These are phyloP conservation scores for Kwoniella europaea DNA, from an alignment of 768 basidiomycete species.

Conservation along the genomic window DNA sequence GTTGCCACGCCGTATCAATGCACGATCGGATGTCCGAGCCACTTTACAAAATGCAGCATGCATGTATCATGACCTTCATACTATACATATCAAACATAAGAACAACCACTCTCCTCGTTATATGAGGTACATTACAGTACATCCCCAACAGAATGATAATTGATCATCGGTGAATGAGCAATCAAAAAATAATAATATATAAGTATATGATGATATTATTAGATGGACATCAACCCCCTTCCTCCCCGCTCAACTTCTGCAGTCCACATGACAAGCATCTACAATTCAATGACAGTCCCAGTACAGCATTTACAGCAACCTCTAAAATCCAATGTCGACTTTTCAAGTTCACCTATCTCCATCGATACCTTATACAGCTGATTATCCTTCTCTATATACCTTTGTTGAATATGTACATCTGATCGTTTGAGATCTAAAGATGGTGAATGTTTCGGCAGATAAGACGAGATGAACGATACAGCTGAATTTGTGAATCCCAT, in stretches of 20 bases:
- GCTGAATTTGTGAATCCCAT: slow-evolving; percentile 2
- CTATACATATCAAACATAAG: neutral
- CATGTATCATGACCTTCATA: neutral
- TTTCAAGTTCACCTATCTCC: neutral
- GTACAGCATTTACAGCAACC: slow-evolving; percentile 33
- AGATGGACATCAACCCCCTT: neutral
- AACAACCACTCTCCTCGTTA: neutral
- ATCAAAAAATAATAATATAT: neutral
- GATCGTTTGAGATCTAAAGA: neutral
- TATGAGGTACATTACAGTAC: neutral
- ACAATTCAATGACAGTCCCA: slow-evolving; percentile 39
- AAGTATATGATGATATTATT: neutral
- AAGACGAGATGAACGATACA: neutral
- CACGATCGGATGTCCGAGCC: neutral
- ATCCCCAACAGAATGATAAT: neutral
- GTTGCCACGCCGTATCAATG: neutral
- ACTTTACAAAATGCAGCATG: neutral
- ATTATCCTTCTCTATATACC: neutral
- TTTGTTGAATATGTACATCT: neutral
- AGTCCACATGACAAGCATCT: too few species aligned
- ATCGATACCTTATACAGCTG: slow-evolving; percentile 4
- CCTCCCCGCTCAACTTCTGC: neutral
- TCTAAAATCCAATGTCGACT: slow-evolving; percentile 27
- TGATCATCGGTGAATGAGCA: neutral
- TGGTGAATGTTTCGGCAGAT: neutral